Evolutionary conservation across 2,329 filamentous ascomycete genomes (phyloP).

Genomic region (Rachicladosporium sp.): DNA sequence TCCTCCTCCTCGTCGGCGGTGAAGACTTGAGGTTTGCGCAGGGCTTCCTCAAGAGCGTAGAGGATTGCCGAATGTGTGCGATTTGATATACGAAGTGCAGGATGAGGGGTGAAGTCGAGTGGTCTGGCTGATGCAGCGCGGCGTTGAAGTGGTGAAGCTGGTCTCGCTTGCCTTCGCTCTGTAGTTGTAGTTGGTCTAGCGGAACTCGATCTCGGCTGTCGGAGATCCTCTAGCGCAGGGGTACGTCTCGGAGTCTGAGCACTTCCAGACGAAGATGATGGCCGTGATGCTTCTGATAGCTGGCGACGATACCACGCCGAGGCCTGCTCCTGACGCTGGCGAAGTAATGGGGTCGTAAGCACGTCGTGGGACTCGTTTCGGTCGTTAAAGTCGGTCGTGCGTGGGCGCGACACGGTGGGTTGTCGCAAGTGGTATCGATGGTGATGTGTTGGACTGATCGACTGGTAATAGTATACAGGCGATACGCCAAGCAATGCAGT

Average conservation of each 20-base stretch:
- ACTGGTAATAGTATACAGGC: not conserved
- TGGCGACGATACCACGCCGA: slow-evolving; percentile 17
- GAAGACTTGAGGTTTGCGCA: slow-evolving; percentile 71
- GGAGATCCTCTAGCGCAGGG: slow-evolving; percentile 15
- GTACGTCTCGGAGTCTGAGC: slow-evolving; percentile 42
- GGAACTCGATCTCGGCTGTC: too few species aligned
- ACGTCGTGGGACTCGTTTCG: slow-evolving; percentile 41
- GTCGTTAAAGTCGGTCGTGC: slow-evolving; percentile 36
- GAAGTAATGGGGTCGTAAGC: slow-evolving; percentile 39
- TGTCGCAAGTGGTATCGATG: slow-evolving; percentile 1
- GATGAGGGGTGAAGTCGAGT: slow-evolving; percentile 31
- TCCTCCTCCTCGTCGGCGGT: slow-evolving; percentile 77
- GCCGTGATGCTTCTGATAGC: slow-evolving; percentile 28
- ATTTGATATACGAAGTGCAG: slow-evolving; percentile 59
- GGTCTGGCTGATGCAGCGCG: slow-evolving; percentile 14
- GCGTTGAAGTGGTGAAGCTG: slow-evolving; percentile 17
- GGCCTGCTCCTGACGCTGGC: slow-evolving; percentile 35
- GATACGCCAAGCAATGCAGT: slow-evolving; percentile 1
- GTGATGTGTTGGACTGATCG: not conserved
- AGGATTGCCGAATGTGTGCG: slow-evolving; percentile 83
- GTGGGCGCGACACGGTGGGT: slow-evolving; percentile 31
- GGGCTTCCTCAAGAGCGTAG: slow-evolving; percentile 80
- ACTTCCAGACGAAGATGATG: slow-evolving; percentile 42
- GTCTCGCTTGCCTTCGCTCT: too few species aligned
- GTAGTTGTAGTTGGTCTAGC: too few species aligned